Base-by-base conservation (phyloP, 1,284 basidiomycete species). In the Exobasidium cylindrosporum region DNA sequence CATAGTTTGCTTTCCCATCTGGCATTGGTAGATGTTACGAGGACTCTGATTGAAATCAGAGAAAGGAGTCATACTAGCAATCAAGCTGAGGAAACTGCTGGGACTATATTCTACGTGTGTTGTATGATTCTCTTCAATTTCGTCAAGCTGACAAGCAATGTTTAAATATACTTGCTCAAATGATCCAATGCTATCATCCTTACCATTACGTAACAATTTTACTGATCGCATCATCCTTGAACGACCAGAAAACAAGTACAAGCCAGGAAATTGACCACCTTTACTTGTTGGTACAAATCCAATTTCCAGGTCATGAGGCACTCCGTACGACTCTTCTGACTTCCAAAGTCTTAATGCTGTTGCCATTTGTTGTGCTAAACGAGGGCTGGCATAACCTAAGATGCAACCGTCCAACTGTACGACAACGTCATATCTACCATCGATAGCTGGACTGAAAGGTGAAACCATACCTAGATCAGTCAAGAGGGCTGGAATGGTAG, bases 1-100 rank as follows among this genome's bases (percentile, higher is more conserved):
- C 96, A 99, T 98, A 1, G 92, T 91, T 86, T 99, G 96, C 84
- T 99, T 99, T 82, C 92, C 93, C 96, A 99, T 99, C 88, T 97
- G 85, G 65, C 62, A 64, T 83, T 95, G 84, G 73, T 85, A 86
- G 83, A 85, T 85, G 79, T 85, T 85, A 64, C 85, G 80, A 2
- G 85, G 85, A 43, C 81, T 83, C 74, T 86, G 96, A 81, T 99
- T 99, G 83, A 97, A 98, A 83, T 99, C 95, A 44, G 94, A 85
- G 80, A 87, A 87, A 3, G 86, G 86, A 0, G 86, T 87, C 64
- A 87, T 77, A 75, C 86, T 86, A 68, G 85, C 85, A 45, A 87
- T 81, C 61, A 87, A 84, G 1, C 92, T 96, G 62, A 99, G 83
- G 81, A 99, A 94, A 80, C 92, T 94, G 3, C 96, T 97, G 2